These are phyloP conservation scores for Trichomonascus vanleenenianus DNA, from an alignment of 805 yeast species.

Conservation along the genomic window DNA sequence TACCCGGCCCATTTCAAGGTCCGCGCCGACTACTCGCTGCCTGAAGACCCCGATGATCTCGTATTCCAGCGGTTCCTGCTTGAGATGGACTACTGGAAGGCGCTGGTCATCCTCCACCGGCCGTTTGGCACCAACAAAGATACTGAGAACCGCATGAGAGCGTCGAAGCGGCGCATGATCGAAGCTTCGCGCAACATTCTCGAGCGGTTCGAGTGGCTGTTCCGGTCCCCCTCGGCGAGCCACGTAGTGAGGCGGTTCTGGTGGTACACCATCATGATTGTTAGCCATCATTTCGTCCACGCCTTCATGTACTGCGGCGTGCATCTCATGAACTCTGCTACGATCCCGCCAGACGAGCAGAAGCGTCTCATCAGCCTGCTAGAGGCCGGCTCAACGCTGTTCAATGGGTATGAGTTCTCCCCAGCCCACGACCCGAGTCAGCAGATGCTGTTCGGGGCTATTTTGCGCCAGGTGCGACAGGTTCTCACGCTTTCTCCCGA, in stretches of 20 bases:
- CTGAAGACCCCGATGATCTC: conserved; percentile 17
- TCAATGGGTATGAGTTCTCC: conserved; percentile 7
- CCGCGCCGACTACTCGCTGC: conserved; percentile 16
- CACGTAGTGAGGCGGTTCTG: conserved; percentile 10
- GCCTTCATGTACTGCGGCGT: conserved; percentile 14
- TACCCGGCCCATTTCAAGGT: conserved; percentile 19
- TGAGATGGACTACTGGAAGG: conserved; percentile 23
- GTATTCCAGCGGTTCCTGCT: conserved; percentile 24
- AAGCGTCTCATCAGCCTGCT: conserved; percentile 7
- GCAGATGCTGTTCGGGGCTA: conserved; percentile 10
- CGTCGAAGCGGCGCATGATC: conserved; percentile 11
- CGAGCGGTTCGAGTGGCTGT: conserved; percentile 16
- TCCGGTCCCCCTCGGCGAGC: conserved; percentile 7
- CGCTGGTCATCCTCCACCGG: conserved; percentile 25
- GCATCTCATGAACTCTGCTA: conserved; percentile 12
- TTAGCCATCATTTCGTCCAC: conserved; percentile 14
- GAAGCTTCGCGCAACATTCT: conserved; percentile 14
- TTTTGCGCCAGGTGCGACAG: conserved; percentile 14
- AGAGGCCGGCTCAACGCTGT: conserved; percentile 6
- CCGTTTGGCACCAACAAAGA: conserved; percentile 11
- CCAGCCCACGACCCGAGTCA: conserved; percentile 10
- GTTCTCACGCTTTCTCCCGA: conserved; percentile 10
- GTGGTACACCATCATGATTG: conserved; percentile 8
- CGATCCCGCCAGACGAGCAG: conserved; percentile 8
- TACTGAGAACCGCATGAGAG: conserved; percentile 5